Evolutionary conservation across 495 filamentous ascomycete species (phyloP).

Genomic region (Parachaetomium inaequale): DNA sequence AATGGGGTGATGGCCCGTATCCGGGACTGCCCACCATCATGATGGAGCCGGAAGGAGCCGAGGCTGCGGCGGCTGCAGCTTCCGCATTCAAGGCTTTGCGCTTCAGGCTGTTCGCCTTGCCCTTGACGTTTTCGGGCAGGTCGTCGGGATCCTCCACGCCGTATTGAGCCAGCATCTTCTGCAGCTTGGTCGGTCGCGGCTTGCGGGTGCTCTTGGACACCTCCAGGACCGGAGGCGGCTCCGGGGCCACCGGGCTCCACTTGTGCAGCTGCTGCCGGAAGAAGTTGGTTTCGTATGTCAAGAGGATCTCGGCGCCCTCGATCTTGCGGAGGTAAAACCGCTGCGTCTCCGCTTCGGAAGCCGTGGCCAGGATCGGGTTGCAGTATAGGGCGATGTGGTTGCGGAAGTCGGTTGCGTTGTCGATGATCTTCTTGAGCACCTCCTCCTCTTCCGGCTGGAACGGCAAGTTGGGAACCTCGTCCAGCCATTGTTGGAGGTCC

Average conservation of each 20-base stretch:
- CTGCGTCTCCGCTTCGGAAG: conserved; percentile 80
- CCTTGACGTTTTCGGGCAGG: conserved; percentile 72
- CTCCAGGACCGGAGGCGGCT: conserved; percentile 77
- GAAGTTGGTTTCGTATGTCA: conserved; percentile 93
- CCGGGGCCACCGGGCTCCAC: conserved; percentile 88
- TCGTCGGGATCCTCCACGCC: conserved; percentile 86
- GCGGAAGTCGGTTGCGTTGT: conserved; percentile 78
- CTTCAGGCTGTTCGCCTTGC: conserved; percentile 65
- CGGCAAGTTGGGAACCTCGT: conserved; percentile 74
- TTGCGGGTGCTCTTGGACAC: conserved; percentile 91
- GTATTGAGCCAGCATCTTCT: conserved; percentile 86
- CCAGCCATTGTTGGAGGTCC: conserved; percentile 82
- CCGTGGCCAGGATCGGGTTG: conserved; percentile 73
- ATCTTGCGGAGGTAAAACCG: conserved; percentile 99
- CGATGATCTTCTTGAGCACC: conserved; percentile 75
- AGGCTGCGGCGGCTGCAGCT: conserved; percentile 34
- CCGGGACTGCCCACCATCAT: conserved; percentile 34
- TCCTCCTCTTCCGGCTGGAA: conserved; percentile 97
- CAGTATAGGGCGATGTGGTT: conserved; percentile 76
- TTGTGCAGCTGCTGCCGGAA: conserved; percentile 95
- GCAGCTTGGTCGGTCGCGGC: conserved; percentile 93
- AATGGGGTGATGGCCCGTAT: conserved; percentile 28
- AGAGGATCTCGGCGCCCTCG: conserved; percentile 91
- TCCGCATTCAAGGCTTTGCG: conserved; percentile 53
- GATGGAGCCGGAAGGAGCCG: conserved; percentile 17